Evolutionary conservation across 495 filamentous ascomycete species (phyloP).

Genomic region (Aspergillus sparsus): DNA sequence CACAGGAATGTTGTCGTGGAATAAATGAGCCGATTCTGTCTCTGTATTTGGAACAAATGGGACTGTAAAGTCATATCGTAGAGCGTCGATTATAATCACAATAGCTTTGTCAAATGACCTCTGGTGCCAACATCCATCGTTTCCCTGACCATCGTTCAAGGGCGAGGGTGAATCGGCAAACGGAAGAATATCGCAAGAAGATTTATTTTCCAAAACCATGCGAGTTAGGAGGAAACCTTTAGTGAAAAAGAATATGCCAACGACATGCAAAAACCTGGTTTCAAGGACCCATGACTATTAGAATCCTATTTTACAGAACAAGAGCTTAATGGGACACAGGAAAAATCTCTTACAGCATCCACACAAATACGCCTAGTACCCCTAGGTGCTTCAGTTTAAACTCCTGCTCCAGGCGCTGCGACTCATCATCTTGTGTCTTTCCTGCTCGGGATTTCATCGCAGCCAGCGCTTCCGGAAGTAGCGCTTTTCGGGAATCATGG

Average conservation of each 20-base stretch:
- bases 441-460: constrained; percentile 22
- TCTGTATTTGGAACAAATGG: constrained; percentile 61
- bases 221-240: constrained; percentile 96
- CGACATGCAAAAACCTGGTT: constrained; percentile 67
- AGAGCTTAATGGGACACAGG: neutral
- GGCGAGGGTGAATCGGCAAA: constrained; percentile 45
- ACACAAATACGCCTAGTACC: constrained; percentile 43
- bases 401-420: constrained; percentile 36
- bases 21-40: constrained; percentile 61
- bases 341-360: constrained; percentile 44
- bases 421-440: constrained; percentile 29
- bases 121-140: constrained; percentile 89
- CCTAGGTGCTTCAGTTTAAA: constrained; percentile 46
- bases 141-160: constrained; percentile 45
- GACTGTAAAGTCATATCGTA: constrained; percentile 95
- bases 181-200: constrained; percentile 74
- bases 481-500: constrained; percentile 18
- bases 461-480: constrained; percentile 21
- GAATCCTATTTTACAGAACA: neutral
- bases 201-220: constrained; percentile 84
- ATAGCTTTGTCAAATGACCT: constrained; percentile 90
- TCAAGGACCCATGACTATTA: constrained; percentile 14
- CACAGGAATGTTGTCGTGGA: constrained; percentile 84
- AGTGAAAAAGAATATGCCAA: constrained; percentile 89
- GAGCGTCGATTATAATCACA: constrained; percentile 87